These are phyloP conservation scores for Singerocomus rubriflavus DNA, from an alignment of 1,284 basidiomycete species.

Conservation along the genomic window DNA sequence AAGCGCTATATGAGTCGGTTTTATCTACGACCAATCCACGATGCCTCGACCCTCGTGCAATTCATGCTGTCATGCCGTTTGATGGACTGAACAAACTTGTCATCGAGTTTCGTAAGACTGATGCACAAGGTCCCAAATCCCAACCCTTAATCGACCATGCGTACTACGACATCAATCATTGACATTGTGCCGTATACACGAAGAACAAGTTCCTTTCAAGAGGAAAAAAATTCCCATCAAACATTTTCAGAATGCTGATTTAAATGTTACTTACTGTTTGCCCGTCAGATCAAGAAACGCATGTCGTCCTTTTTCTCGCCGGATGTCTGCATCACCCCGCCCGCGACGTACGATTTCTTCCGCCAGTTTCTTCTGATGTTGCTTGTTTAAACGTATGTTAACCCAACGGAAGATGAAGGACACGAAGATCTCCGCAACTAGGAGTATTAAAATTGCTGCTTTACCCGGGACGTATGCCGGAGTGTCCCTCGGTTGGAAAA, in stretches of 20 bases:
- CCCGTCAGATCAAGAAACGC: slow-evolving; percentile 67
- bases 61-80: slow-evolving; percentile 22
- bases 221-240: too few relatives aligned
- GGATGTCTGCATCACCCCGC: too few relatives aligned
- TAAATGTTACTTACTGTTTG: slow-evolving; percentile 50
- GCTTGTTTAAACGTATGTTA: slow-evolving; percentile 53
- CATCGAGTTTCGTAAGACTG: slow-evolving; percentile 7
- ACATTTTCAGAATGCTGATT: too few relatives aligned
- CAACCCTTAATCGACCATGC: not conserved
- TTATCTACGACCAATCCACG: slow-evolving; percentile 19
- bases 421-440: slow-evolving; percentile 50
- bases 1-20: slow-evolving; percentile 1
- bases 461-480: slow-evolving; percentile 64
- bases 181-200: slow-evolving; percentile 19
- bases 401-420: slow-evolving; percentile 52
- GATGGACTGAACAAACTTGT: not conserved
- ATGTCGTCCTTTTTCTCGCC: slow-evolving; percentile 52
- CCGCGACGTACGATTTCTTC: too few relatives aligned
- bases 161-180: not conserved
- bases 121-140: slow-evolving; percentile 2
- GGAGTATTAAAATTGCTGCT: slow-evolving; percentile 56
- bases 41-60: not conserved
- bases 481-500: slow-evolving; percentile 61
- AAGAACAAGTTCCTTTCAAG: slow-evolving; percentile 25
- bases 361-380: slow-evolving; percentile 54